Percentiles rank a stretch among this genome's conserved stretches.
Evolutionary conservation across 1,284 basidiomycete genomes (phyloP).

Genomic region (Puccinia triticina): DNA sequence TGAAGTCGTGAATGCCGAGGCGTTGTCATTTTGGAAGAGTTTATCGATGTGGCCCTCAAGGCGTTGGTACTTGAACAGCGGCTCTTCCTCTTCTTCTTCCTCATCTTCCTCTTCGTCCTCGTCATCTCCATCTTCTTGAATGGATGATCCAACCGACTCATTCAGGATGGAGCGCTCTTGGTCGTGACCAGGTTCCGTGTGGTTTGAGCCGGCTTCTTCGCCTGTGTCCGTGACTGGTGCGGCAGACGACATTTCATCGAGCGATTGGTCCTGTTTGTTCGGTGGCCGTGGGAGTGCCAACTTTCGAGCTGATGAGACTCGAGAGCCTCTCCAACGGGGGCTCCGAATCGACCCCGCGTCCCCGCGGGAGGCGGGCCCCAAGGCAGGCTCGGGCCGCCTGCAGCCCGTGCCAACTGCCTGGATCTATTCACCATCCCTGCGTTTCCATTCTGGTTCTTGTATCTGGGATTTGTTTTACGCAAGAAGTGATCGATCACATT

Average conservation of each 20-base stretch:
- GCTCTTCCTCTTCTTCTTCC: constrained; percentile 56
- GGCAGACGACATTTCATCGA: background rate
- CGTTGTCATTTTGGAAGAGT: constrained; percentile 61
- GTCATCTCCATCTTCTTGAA: background rate
- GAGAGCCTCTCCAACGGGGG: no score
- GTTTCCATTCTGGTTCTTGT: constrained; percentile 5
- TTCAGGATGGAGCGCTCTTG: background rate
- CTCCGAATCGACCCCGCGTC: no score
- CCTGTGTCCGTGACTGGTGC: background rate
- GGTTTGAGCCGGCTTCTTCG: background rate
- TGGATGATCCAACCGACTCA: background rate
- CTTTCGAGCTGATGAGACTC: no score
- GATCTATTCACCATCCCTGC: background rate
- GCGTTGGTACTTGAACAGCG: constrained; percentile 82
- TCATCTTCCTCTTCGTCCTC: constrained; percentile 34
- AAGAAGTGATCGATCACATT: no score
- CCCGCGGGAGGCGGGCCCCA: no score
- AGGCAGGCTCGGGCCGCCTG: no score
- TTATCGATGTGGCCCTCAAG: constrained; percentile 75
- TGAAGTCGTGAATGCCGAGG: constrained; percentile 77
- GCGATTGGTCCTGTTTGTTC: background rate
- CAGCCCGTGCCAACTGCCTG: no score
- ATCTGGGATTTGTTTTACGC: background rate
- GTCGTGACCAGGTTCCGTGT: background rate
- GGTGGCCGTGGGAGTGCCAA: no score